Conservation (phyloP, 23 red algal genomes). For the Gracilaria gracilis region DNA sequence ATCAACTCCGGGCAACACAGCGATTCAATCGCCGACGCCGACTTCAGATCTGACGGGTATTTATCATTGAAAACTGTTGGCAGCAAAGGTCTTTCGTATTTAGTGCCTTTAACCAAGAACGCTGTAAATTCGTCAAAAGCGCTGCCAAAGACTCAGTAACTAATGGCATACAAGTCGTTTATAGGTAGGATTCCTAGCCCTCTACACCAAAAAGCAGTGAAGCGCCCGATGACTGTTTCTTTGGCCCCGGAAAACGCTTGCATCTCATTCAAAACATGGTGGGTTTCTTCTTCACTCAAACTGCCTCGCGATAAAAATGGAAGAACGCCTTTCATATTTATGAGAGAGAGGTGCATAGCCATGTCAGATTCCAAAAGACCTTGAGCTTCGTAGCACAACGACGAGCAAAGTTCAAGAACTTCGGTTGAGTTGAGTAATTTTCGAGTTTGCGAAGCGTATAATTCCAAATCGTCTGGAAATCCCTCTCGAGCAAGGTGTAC, state of each 20-base stretch:
- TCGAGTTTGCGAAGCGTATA: constrained; percentile 6
- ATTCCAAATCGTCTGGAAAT: constrained; percentile 22
- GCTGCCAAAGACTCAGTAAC: constrained; percentile 3
- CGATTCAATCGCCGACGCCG: not conserved
- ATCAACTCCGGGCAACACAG: not conserved
- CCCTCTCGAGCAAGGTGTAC: constrained; percentile 11
- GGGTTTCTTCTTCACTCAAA: constrained; percentile 3
- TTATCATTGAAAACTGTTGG: constrained; percentile 11
- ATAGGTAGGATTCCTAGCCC: not conserved
- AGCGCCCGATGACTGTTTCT: not conserved
- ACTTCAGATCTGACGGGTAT: not conserved
- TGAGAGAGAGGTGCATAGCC: not conserved
- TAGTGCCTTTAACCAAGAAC: constrained; percentile 22
- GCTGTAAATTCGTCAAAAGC: not conserved
- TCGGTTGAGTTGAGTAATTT: constrained; percentile 26
- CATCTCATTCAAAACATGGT: not conserved
- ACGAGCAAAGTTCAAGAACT: constrained; percentile 15
- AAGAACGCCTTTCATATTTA: constrained; percentile 1
- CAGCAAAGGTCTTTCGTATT: not conserved
- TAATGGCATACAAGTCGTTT: constrained; percentile 2
- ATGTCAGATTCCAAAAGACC: constrained; percentile 36
- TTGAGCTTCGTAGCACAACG: constrained; percentile 8
- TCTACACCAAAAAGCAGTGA: constrained; percentile 1
- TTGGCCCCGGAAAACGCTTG: not conserved
- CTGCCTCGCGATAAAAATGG: not conserved